Percentiles rank a stretch among this genome's conserved stretches.
phyloP scores from a whole-genome alignment of 176 grass and related monocot genomes.

The Carex littledalei region DNA sequence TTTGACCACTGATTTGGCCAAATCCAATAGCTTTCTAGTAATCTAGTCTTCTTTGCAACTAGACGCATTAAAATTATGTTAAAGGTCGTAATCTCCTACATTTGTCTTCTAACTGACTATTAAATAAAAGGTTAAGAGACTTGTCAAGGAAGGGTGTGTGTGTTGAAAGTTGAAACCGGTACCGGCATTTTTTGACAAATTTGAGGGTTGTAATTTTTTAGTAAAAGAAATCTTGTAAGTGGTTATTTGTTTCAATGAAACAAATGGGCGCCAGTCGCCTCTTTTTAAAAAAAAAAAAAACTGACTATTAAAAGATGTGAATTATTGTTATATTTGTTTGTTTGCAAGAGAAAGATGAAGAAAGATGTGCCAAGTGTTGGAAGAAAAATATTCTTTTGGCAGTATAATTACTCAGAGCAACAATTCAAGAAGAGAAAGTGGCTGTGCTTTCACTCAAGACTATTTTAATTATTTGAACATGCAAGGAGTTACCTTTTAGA shows the following conservation, averaged over 20 bases:
- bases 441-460: neutral
- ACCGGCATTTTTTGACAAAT: no score
- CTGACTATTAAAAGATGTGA: no score
- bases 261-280: no score
- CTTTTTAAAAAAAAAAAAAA: no score
- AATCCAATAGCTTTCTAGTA: slow-evolving; percentile 23
- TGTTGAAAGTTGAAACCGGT: no score
- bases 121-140: neutral
- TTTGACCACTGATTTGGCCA: slow-evolving; percentile 30
- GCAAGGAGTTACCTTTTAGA: neutral
- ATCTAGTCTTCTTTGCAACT: slow-evolving; percentile 4
- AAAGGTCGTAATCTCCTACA: slow-evolving; percentile 4
- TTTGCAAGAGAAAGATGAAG: neutral
- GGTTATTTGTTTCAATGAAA: no score
- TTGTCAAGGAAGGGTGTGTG: no score
- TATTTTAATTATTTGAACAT: neutral
- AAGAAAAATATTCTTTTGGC: no score
- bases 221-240: no score
- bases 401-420: neutral
- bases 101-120: neutral
- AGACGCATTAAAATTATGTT: neutral
- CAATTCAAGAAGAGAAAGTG: neutral
- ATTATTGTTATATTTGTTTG: neutral
- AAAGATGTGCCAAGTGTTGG: neutral
- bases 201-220: no score